These are phyloP conservation scores for Trametes cingulata DNA, from an alignment of 768 basidiomycete genomes.

Conservation along the genomic window DNA sequence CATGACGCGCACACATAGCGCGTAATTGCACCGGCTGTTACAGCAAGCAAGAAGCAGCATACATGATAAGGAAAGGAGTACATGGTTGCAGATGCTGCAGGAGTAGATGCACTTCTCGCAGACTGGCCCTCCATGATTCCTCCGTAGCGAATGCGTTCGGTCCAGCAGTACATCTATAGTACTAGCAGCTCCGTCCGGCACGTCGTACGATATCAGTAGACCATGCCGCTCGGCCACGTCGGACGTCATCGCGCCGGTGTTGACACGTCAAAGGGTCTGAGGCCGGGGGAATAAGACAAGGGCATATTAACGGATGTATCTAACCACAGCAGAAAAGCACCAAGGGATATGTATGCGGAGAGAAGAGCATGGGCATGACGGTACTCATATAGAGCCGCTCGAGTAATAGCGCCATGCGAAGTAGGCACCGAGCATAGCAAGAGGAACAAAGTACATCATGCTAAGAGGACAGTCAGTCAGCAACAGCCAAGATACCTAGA, in stretches of 20 bases:
- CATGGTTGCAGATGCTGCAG: no score
- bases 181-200: no score
- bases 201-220: background rate
- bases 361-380: slow-evolving; percentile 13
- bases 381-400: slow-evolving; percentile 42
- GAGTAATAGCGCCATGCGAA: slow-evolving; percentile 84
- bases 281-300: background rate
- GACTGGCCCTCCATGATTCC: no score
- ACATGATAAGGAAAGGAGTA: no score
- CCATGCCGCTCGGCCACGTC: background rate
- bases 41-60: no score
- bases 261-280: background rate
- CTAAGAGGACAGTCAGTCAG: slow-evolving; percentile 36
- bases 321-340: slow-evolving; percentile 11
- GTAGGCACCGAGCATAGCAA: slow-evolving; percentile 78
- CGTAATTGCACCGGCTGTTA: no score
- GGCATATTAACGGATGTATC: slow-evolving; percentile 20
- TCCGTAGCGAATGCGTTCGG: no score
- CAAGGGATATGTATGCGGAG: background rate
- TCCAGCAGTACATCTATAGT: no score
- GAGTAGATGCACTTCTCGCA: no score
- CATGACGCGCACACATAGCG: background rate
- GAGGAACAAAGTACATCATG: slow-evolving; percentile 82
- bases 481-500: slow-evolving; percentile 5
- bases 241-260: no score